A percentile compares a stretch with the other conserved stretches of the same genome.
Evolutionary conservation across 225 moss, liverwort and hornwort species (phyloP).

Genomic region (Polytrichum formosum): DNA sequence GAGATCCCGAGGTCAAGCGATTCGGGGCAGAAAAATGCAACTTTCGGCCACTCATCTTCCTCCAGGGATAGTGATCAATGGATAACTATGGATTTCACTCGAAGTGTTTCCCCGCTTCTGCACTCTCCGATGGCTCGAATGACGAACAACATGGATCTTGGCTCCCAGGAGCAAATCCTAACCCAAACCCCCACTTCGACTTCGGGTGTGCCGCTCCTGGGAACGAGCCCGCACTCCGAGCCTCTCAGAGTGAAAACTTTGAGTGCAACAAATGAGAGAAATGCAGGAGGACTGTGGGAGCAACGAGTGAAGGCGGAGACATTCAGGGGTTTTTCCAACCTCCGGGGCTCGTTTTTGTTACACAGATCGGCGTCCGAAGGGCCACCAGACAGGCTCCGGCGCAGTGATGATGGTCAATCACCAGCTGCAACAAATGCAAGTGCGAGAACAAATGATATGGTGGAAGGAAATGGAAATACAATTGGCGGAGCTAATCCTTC

Average conservation of each 20-base stretch:
- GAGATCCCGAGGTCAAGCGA: conserved; percentile 13
- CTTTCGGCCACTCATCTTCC: conserved; percentile 13
- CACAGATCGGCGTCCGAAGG: conserved; percentile 33
- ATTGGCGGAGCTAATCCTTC: conserved; percentile 3
- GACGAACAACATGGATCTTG: not conserved
- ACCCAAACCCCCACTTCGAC: conserved; percentile 10
- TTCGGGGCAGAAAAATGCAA: conserved; percentile 6
- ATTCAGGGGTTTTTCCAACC: conserved; percentile 16
- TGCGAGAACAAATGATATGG: not conserved
- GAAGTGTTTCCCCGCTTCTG: too few species aligned
- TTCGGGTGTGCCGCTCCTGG: conserved; percentile 5
- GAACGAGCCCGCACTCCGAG: conserved; percentile 25
- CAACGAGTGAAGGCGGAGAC: conserved; percentile 15
- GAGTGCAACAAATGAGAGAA: conserved; percentile 18
- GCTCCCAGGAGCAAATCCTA: not conserved
- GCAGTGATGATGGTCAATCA: not conserved
- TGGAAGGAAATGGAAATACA: not conserved
- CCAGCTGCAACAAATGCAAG: conserved; percentile 1
- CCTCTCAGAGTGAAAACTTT: conserved; percentile 19
- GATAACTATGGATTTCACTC: conserved; percentile 14
- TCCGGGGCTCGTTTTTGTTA: conserved; percentile 29
- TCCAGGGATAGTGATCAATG: conserved; percentile 21
- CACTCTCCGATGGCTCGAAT: not conserved
- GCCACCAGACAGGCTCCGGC: not conserved
- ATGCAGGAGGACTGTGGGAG: not conserved